Conservation (phyloP, 441 rosid genomes). For the Sinapis alba region DNA sequence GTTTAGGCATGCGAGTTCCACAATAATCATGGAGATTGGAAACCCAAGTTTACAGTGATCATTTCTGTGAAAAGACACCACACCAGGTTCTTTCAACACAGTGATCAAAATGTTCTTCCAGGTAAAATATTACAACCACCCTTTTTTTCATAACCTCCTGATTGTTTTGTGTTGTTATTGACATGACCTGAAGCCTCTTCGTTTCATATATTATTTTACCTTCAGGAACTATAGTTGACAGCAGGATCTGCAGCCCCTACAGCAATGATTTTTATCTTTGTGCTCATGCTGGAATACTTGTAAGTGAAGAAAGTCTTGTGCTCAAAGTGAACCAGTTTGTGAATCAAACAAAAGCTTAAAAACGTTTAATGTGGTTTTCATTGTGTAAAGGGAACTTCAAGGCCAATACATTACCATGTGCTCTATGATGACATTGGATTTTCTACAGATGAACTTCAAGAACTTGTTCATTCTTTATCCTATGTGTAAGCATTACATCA, state of each 20-base stretch:
- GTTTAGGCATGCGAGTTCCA: conserved; percentile 63
- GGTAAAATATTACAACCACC: not conserved
- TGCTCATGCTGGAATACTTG: conserved; percentile 94
- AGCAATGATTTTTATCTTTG: not conserved
- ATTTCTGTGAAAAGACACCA: conserved; percentile 67
- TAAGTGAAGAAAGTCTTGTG: conserved; percentile 46
- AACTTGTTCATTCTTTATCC: conserved; percentile 67
- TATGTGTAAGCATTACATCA: conserved; percentile 52
- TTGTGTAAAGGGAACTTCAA: conserved; percentile 76
- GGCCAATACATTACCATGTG: conserved; percentile 86
- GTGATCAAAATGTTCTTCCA: not conserved
- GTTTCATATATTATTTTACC: not conserved
- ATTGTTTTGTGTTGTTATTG: not conserved
- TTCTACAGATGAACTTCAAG: conserved; percentile 74
- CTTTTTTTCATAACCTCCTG: not conserved
- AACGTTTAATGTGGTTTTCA: not conserved
- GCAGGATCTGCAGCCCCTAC: not conserved
- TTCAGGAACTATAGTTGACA: not conserved
- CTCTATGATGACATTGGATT: conserved; percentile 78
- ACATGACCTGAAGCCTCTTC: not conserved
- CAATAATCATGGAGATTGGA: conserved; percentile 52
- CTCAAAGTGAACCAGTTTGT: not conserved
- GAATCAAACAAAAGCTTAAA: not conserved
- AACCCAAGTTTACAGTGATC: conserved; percentile 57
- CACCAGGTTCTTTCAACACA: conserved; percentile 56